Conservation (phyloP, 192 early-diverging fungal genomes). For the Obelidium mucronatum region DNA sequence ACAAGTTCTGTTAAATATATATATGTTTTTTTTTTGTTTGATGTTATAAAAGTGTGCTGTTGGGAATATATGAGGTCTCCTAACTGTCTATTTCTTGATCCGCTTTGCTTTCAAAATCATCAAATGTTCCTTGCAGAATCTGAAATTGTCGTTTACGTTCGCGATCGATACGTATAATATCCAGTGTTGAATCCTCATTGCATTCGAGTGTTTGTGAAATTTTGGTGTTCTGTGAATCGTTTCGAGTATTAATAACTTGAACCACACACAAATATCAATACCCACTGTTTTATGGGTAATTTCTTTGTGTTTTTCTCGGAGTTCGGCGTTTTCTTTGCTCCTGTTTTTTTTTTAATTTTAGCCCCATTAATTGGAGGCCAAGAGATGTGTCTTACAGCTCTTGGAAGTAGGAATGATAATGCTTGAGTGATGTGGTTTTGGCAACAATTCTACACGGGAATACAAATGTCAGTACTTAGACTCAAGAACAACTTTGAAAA, state of each 20-base stretch:
- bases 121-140: slow-evolving; percentile 9
- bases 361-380: neutral
- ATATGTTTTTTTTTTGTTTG: no score
- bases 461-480: no score
- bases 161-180: slow-evolving; percentile 20
- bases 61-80: neutral
- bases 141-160: slow-evolving; percentile 11
- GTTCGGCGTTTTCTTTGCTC: slow-evolving; percentile 32
- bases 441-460: slow-evolving; percentile 26
- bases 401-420: slow-evolving; percentile 28
- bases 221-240: slow-evolving; percentile 33
- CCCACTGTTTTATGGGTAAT: neutral
- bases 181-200: slow-evolving; percentile 16
- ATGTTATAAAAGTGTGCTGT: no score
- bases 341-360: slow-evolving; percentile 1
- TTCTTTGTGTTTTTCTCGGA: slow-evolving; percentile 24
- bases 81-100: slow-evolving; percentile 17
- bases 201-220: slow-evolving; percentile 29
- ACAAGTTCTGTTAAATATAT: slow-evolving; percentile 5
- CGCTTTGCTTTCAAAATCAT: slow-evolving; percentile 9
- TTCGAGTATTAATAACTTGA: neutral
- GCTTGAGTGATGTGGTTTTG: slow-evolving; percentile 31
- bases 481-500: neutral
- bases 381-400: slow-evolving; percentile 19
- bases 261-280: neutral